Evolutionary conservation across 2,329 filamentous ascomycete genomes (phyloP), one percentile per base, ranked within the genome.

Genomic region (Aureobasidium zeae): DNA sequence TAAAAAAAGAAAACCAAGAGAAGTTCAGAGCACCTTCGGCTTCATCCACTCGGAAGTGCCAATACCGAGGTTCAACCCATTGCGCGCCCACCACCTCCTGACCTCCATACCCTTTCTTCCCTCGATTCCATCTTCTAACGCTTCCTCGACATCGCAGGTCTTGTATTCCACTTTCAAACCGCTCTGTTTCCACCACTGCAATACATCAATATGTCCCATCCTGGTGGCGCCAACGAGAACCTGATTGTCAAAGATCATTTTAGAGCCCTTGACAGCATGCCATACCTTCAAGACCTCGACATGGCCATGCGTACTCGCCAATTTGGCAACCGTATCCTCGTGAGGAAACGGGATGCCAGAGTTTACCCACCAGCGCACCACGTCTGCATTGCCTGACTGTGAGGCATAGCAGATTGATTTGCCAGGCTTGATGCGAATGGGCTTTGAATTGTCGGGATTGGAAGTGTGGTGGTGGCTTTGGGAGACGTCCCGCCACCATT

Each of bases 141-240:
- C 88, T 64, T 95, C 89, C 60, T 95, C 88, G 49, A 96, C 91
- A 61, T 94, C 87, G 61, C 87, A 94, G 1, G 86, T 94, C 61
- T 89, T 88, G 63, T 94, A 95, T 62, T 94, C 86, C 19, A 95
- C 87, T 41, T 76, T 74, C 53, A 88, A 72, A 0, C 79, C 77
- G 53, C 80, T 83, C 42, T 72, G 72, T 56, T 84, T 83, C 88
- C 89, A 95, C 89, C 89, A 95, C 59, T 94, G 86, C 6, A 96
- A 68, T 16, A 94, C 86, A 25, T 78, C 72, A 3, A 87, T 77
- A 59, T 93, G 83, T 4, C 86, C 86, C 58, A 89, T 84, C 55
- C 87, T 86, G 1, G 88, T 95, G 0, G 89, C 84, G 7, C 83
- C 84, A 1, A 93, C 83, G 1, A 95, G 73, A 1, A 91, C 83